Conservation (phyloP, 2,329 filamentous ascomycete species). For the Metarhizium rileyi region DNA sequence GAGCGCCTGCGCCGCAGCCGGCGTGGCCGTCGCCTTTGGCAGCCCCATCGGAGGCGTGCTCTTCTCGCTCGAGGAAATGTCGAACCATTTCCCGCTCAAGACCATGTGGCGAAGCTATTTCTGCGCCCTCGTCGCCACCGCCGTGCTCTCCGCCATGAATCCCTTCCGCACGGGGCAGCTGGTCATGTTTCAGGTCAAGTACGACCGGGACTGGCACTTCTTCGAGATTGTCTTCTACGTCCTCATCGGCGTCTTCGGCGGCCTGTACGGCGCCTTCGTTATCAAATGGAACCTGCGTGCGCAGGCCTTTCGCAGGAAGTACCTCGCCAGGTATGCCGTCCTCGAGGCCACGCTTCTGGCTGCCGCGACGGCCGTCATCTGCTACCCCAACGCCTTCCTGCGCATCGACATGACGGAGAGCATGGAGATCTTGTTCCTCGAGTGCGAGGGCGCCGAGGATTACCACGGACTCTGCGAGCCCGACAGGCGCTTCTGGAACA, state of each 20-base stretch:
- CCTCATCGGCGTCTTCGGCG: conserved; percentile 83
- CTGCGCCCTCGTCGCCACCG: conserved; percentile 89
- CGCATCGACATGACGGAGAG: conserved; percentile 98
- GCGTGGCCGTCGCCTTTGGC: conserved; percentile 92
- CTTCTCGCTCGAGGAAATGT: conserved; percentile 97
- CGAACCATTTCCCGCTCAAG: conserved; percentile 89
- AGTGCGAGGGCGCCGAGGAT: conserved; percentile 82
- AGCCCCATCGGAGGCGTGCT: conserved; percentile 94
- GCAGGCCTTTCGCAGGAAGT: conserved; percentile 90
- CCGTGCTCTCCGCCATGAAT: conserved; percentile 90
- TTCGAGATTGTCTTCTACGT: conserved; percentile 93
- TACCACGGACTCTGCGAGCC: conserved; percentile 83
- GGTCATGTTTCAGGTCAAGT: conserved; percentile 98
- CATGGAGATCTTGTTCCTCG: conserved; percentile 94
- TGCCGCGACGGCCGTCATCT: conserved; percentile 77
- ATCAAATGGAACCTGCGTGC: conserved; percentile 95
- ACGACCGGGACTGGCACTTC: conserved; percentile 95
- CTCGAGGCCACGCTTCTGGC: conserved; percentile 80
- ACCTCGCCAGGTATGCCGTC: conserved; percentile 73
- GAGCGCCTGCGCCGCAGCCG: conserved; percentile 87
- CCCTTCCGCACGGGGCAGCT: conserved; percentile 94
- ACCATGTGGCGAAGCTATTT: conserved; percentile 98
- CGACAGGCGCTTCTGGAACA: conserved; percentile 65
- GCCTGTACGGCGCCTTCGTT: conserved; percentile 89
- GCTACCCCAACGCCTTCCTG: conserved; percentile 91